phyloP scores from a whole-genome alignment of 2,329 filamentous ascomycete species.

The Scleromitrula shiraiana region DNA sequence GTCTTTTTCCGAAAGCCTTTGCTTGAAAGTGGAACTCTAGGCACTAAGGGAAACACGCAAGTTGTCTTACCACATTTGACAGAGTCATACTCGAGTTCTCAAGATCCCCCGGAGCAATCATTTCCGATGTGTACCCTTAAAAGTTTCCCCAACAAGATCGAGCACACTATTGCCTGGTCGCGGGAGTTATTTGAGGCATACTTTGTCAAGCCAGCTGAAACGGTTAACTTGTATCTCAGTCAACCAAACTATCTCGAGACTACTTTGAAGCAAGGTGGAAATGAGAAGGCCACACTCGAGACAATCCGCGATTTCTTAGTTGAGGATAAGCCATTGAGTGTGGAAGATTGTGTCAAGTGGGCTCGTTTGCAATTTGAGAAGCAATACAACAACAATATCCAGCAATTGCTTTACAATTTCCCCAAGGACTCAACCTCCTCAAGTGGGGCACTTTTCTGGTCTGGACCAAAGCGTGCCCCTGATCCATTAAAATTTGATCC shows the following conservation, averaged over 20 bases:
- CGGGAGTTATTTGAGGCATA: slow-evolving; percentile 91
- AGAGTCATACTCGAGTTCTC: slow-evolving; percentile 94
- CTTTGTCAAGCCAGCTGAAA: slow-evolving; percentile 89
- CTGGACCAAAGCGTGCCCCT: slow-evolving; percentile 92
- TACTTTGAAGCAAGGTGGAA: slow-evolving; percentile 85
- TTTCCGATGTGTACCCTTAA: slow-evolving; percentile 98
- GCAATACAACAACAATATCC: slow-evolving; percentile 94
- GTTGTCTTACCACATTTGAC: slow-evolving; percentile 86
- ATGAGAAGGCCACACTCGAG: slow-evolving; percentile 89
- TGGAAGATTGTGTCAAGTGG: slow-evolving; percentile 96
- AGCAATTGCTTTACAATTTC: slow-evolving; percentile 94
- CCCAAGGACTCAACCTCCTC: slow-evolving; percentile 89
- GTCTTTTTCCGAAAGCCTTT: slow-evolving; percentile 98
- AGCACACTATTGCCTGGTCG: slow-evolving; percentile 98
- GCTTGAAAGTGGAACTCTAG: slow-evolving; percentile 94
- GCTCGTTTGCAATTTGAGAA: slow-evolving; percentile 89
- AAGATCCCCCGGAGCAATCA: slow-evolving; percentile 95
- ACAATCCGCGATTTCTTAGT: slow-evolving; percentile 85
- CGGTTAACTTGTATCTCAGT: slow-evolving; percentile 87
- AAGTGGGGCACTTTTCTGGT: slow-evolving; percentile 90
- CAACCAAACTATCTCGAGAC: slow-evolving; percentile 85
- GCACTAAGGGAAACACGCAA: slow-evolving; percentile 97
- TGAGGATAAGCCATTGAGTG: slow-evolving; percentile 81
- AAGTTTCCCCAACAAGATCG: slow-evolving; percentile 96
- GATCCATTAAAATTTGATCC: slow-evolving; percentile 84